Evolutionary conservation across 1,284 basidiomycete genomes (phyloP), one percentile per base, ranked within the genome.

Genomic region (Ganoderma leucocontextum): DNA sequence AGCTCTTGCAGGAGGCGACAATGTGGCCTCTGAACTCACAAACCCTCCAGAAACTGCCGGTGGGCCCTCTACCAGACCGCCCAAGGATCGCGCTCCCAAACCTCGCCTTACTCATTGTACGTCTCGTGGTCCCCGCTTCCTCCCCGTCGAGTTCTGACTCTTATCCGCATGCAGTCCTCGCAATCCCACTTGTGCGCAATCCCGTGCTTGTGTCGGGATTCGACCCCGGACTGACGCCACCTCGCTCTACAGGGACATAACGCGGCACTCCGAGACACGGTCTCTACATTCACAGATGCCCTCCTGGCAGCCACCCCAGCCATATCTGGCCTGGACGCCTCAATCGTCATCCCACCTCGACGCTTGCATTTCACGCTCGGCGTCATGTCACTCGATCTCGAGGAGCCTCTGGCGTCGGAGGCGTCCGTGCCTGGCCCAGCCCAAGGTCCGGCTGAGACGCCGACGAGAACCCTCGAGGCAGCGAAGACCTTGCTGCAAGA

Each of bases 281-380:
- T 91, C 2, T 72, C 80, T 0, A 63, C 79, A 0, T 89, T 91
- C 69, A 86, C 89, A 41, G 72, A 72, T 49, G 81, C 80, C 4
- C 77, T 91, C 25, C 79, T 83, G 2, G 60, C 36, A 2, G 72
- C 72, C 6, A 70, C 68, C 53, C 81, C 82, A 36, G 63, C 78
- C 1, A 82, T 92, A 8, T 78, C 83, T 0, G 91, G 91, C 0
- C 79, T 93, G 7, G 88, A 93, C 76, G 74, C 73, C 17, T 82
- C 84, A 2, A 87, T 93, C 73, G 76, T 91, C 61, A 83, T 92
- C 63, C 82, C 88, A 35, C 86, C 91, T 0, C 83, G 89, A 12
- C 78, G 91, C 17, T 78, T 92, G 55, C 91, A 93, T 75, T 78
- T 93, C 66, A 93, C 91, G 0, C 80, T 93, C 2, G 91, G 91